Conservation (phyloP, 768 basidiomycete species). For the Hygrophorus russula region DNA sequence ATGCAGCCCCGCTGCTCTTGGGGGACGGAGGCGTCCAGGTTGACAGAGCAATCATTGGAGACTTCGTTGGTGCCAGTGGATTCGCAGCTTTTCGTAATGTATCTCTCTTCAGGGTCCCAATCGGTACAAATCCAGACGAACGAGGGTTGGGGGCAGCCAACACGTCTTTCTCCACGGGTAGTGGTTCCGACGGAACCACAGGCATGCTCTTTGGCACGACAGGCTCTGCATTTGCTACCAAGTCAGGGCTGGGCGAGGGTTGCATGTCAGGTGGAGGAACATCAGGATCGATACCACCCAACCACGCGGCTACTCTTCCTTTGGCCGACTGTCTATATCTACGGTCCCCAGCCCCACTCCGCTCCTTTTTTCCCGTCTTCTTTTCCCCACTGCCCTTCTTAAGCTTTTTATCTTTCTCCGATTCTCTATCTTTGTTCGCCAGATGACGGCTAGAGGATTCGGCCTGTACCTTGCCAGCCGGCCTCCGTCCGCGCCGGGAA, state of each 20-base stretch:
- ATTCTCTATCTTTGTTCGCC: constrained; percentile 13
- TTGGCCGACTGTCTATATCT: constrained; percentile 32
- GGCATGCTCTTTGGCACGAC: neutral
- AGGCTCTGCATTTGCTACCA: constrained; percentile 3
- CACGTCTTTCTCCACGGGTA: constrained; percentile 11
- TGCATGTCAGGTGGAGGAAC: constrained; percentile 36
- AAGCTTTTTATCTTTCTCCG: too few relatives aligned
- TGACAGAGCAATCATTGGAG: constrained; percentile 7
- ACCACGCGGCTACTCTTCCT: constrained; percentile 69
- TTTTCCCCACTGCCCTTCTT: constrained; percentile 17
- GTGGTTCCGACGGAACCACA: neutral
- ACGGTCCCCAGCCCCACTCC: constrained; percentile 11
- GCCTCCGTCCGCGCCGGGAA: constrained; percentile 1
- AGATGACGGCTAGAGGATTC: constrained; percentile 9
- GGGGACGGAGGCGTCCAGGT: constrained; percentile 18
- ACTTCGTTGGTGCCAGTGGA: neutral
- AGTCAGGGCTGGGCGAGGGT: constrained; percentile 25
- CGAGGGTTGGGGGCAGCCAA: constrained; percentile 51
- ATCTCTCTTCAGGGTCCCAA: constrained; percentile 40
- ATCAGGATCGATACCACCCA: constrained; percentile 54
- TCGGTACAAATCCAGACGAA: constrained; percentile 66
- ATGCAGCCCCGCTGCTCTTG: constrained; percentile 24
- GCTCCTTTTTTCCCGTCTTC: constrained; percentile 17
- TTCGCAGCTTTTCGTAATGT: constrained; percentile 19
- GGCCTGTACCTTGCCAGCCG: constrained; percentile 11